Base-by-base conservation (phyloP, 371 early-diverging fungal genomes). In the Apophysomyces elegans region DNA sequence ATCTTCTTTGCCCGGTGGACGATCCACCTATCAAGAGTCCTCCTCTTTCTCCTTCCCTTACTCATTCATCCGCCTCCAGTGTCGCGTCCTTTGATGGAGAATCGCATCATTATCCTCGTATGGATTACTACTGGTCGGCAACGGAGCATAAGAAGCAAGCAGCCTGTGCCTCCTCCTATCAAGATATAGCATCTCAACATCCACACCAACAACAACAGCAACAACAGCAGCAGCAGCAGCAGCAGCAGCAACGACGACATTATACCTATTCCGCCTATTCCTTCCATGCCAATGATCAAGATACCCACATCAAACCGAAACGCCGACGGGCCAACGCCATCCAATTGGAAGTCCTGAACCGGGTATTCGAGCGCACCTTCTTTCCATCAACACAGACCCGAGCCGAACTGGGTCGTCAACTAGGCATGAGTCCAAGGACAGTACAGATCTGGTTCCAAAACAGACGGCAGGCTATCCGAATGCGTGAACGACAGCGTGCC, bases 381-480 rank as follows among this genome's bases (percentile, higher is more conserved):
- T 92, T 67, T 64, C 88, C 78, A 71, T 88, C 75, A 4, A 90
- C 90, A 5, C 90, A 91, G 61, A 81, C 92, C 73, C 86, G 99
- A 56, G 86, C 87, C 63, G 85, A 90, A 56, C 84, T 99, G 5
- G 93, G 93, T 26, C 83, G 85, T 59, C 88, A 94, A 64, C 84
- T 96, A 39, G 86, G 90, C 50, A 97, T 97, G 96, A 93, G 75
- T 56, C 71, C 72, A 77, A 39, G 84, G 77, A 87, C 91, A 16
- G 93, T 97, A 2, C 95, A 97, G 73, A 93, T 96, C 43, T 96
- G 97, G 97, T 97, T 97, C 75, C 97, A 97, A 73, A 97, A 97
- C 77, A 86, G 93, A 63, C 86, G 97, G 32, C 89, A 89, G 65
- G 79, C 81, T 37, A 74, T 78, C 65, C 69, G 90, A 64, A 73